Conservation (phyloP, 345 rosid genomes). For the Lenwebbia sp. region DNA sequence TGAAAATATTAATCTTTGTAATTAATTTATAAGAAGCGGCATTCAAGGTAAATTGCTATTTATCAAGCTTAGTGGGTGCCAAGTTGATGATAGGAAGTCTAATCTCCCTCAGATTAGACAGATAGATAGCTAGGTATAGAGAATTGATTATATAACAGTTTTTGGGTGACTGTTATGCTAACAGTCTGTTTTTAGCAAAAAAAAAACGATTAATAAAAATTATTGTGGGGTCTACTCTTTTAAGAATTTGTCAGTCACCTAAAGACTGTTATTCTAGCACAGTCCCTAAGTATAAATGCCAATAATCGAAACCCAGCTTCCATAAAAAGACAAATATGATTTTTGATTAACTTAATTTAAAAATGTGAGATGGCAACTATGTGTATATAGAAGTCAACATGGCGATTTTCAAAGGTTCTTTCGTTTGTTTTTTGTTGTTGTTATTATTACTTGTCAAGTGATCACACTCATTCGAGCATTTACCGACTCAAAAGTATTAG, state of each 20-base stretch:
- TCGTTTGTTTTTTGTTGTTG: too few species aligned
- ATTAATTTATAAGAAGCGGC: not conserved
- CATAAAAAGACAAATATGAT: not conserved
- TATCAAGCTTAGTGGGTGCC: not conserved
- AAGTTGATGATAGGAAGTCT: not conserved
- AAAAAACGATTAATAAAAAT: too few species aligned
- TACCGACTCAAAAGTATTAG: not conserved
- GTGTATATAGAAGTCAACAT: not conserved
- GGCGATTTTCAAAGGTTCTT: not conserved
- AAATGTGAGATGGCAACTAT: not conserved
- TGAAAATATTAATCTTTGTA: not conserved
- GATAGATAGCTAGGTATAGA: not conserved
- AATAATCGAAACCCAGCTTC: not conserved
- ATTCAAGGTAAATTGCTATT: not conserved
- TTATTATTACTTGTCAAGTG: too few species aligned
- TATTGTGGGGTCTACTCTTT: too few species aligned
- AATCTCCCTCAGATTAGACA: not conserved
- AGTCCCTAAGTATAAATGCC: not conserved
- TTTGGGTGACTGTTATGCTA: too few species aligned
- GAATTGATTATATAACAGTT: too few species aligned
- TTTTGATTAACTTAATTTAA: not conserved
- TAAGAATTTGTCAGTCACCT: too few species aligned
- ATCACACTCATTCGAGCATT: not conserved
- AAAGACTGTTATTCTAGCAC: too few species aligned
- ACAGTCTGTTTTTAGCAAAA: too few species aligned